Percentiles rank a stretch among this genome's conserved stretches.
Evolutionary conservation across 768 basidiomycete genomes (phyloP).

Genomic region (Tulasnella calospora): DNA sequence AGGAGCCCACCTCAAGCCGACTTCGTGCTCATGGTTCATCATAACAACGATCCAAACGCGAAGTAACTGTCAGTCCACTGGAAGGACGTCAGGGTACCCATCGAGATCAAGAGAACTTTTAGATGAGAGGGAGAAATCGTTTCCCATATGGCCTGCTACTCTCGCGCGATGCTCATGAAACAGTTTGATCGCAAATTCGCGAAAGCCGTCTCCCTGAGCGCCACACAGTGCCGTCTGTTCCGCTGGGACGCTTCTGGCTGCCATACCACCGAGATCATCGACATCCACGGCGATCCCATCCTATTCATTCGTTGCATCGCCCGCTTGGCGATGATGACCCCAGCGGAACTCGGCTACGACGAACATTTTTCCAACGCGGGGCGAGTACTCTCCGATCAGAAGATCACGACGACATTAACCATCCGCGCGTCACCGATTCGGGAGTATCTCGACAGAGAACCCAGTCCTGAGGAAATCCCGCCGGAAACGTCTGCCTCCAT

Average conservation of each 20-base stretch:
- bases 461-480: neutral
- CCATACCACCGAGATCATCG: neutral
- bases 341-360: neutral
- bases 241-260: neutral
- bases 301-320: neutral
- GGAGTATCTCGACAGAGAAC: neutral
- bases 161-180: neutral
- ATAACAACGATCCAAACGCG: neutral
- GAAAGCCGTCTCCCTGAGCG: neutral
- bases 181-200: neutral
- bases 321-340: neutral
- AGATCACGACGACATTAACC: neutral
- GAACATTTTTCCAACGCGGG: constrained; percentile 3
- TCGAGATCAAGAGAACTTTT: neutral
- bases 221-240: constrained; percentile 3
- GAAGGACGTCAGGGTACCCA: neutral
- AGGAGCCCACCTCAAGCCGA: neutral
- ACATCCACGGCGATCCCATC: neutral
- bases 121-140: neutral
- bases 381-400: neutral
- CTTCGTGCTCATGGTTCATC: neutral
- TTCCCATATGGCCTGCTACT: neutral
- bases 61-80: neutral
- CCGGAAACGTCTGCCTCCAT: neutral
- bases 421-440: neutral